Percentiles rank a stretch among this genome's conserved stretches.
These are phyloP conservation scores for Comarum palustre DNA, from an alignment of 306 rosid genomes.

Conservation along the genomic window DNA sequence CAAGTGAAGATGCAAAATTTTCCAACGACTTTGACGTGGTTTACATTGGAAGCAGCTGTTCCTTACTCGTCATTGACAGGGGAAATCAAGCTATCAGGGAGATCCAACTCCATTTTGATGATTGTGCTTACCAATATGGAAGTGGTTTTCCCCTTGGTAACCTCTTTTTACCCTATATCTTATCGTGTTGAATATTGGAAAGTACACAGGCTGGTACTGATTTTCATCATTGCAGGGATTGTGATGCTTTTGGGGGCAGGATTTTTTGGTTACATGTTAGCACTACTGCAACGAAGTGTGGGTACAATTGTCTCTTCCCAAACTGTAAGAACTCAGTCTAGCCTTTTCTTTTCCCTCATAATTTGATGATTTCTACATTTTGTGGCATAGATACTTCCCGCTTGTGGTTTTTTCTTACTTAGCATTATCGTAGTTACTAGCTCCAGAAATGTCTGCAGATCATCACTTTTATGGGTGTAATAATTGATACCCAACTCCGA, in stretches of 20 bases:
- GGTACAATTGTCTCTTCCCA: constrained; percentile 59
- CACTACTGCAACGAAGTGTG: constrained; percentile 75
- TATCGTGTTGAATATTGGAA: constrained; percentile 13
- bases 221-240: constrained; percentile 48
- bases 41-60: constrained; percentile 88
- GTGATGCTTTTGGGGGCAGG: constrained; percentile 79
- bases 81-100: constrained; percentile 84
- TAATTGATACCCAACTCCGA: background rate
- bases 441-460: no score
- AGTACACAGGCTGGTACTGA: constrained; percentile 19
- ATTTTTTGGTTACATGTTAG: constrained; percentile 88
- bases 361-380: constrained; percentile 21
- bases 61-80: constrained; percentile 74
- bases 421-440: background rate
- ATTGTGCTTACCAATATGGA: constrained; percentile 88
- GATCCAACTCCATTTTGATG: constrained; percentile 87
- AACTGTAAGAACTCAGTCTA: constrained; percentile 51
- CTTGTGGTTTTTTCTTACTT: background rate
- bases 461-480: background rate
- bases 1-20: constrained; percentile 87
- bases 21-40: constrained; percentile 90
- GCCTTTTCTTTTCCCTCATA: constrained; percentile 9
- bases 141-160: constrained; percentile 87
- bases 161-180: constrained; percentile 15
- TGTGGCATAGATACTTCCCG: background rate